Percentiles rank a stretch among this genome's conserved stretches.
These are phyloP conservation scores for Triticum aestivum DNA, from an alignment of 176 grass and related monocot genomes.

Conservation along the genomic window DNA sequence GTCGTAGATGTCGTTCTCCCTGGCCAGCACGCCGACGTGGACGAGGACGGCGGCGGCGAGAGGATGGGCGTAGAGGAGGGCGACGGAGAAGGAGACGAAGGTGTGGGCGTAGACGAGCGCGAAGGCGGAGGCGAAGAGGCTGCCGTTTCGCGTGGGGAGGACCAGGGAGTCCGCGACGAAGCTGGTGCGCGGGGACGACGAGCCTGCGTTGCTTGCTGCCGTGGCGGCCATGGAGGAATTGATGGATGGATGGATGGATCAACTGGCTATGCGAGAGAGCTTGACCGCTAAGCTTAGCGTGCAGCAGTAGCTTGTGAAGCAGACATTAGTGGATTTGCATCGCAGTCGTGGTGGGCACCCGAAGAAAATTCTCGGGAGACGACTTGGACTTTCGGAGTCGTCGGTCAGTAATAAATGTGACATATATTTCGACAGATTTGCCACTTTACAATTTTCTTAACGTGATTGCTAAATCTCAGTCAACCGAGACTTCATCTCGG, in stretches of 20 bases:
- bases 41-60: not conserved
- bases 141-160: conserved; percentile 22
- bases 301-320: not conserved
- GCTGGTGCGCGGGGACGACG: not conserved
- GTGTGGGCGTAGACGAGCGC: conserved; percentile 26
- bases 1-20: too few relatives aligned
- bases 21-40: not conserved
- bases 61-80: not conserved
- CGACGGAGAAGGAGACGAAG: not conserved
- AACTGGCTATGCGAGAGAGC: not conserved
- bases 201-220: not conserved
- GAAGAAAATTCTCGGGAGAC: too few relatives aligned
- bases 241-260: not conserved
- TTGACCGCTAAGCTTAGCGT: not conserved
- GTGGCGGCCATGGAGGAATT: not conserved
- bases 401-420: too few relatives aligned
- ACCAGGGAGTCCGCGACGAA: conserved; percentile 23
- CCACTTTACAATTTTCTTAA: too few relatives aligned
- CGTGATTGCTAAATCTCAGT: too few relatives aligned
- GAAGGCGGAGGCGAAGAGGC: not conserved
- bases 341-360: too few relatives aligned
- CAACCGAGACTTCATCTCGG: too few relatives aligned
- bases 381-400: too few relatives aligned
- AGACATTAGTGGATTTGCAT: not conserved
- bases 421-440: too few relatives aligned